Evolutionary conservation across 129 eudicot genomes (phyloP), one percentile per base, ranked within the genome.

Genomic region (Apium graveolens): DNA sequence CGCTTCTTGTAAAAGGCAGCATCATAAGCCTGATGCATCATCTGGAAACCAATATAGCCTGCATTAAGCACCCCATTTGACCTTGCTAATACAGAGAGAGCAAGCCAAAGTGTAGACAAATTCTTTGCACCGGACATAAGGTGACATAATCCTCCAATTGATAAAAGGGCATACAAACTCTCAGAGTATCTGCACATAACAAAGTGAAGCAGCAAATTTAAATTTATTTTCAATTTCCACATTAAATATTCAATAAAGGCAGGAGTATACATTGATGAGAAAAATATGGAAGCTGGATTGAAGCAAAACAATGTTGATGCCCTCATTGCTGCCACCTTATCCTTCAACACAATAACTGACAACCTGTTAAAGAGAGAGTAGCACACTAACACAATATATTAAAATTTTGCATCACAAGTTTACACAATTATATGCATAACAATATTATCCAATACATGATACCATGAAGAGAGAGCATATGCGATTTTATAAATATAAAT

Each of bases 221-320:
- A 3, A 63, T 41, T 42, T 18, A 80, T 12, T 55, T 62, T 70
- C 32, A 63, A 55, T 35, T 26, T 41, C 31, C 34, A 46, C 18
- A 41, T 79, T 44, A 74, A 12, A 39, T 41, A 18, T 20, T 76
- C 70, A 8, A 31, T 82, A 74, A 71, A 72, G 78, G 82, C 20
- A 62, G 71, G 39, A 73, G 29, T 72, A 75, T 94, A 91, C 98
- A 94, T 84, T 80, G 98, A 89, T 39, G 97, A 88, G 91, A 88
- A 94, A 85, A 94, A 94, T 84, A 91, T 90, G 81, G 98, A 94
- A 71, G 98, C 98, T 74, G 98, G 98, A 83, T 89, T 94, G 84
- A 94, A 90, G 92, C 97, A 94, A 85, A 94, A 94, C 89, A 94
- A 80, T 20, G 88, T 79, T 55, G 98, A 86, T 80, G 97, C 96